A percentile compares a stretch with the other conserved stretches of the same genome.
These are phyloP conservation scores for Penicillium glabrum DNA, from an alignment of 2,329 filamentous ascomycete genomes.

Conservation along the genomic window DNA sequence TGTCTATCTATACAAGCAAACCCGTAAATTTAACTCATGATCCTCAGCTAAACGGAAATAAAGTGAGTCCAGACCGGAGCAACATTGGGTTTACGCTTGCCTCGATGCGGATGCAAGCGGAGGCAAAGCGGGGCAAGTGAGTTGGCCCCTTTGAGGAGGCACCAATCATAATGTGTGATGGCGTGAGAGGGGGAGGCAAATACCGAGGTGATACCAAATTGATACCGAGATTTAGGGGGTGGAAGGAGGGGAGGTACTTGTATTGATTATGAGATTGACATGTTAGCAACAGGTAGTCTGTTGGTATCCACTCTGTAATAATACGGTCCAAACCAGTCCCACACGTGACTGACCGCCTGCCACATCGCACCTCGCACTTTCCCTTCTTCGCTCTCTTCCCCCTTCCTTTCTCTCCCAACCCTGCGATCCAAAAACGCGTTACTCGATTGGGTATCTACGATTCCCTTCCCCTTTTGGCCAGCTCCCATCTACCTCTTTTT, in stretches of 20 bases:
- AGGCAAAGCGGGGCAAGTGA: constrained; percentile 8
- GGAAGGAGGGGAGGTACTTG: neutral
- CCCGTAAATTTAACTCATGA: neutral
- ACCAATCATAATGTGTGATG: neutral
- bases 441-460: constrained; percentile 48
- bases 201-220: neutral
- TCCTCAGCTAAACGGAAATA: neutral
- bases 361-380: constrained; percentile 31
- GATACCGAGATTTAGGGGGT: neutral
- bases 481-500: constrained; percentile 9
- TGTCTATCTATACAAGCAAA: neutral
- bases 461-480: constrained; percentile 46
- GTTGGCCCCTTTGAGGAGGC: constrained; percentile 3
- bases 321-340: neutral
- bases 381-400: constrained; percentile 36
- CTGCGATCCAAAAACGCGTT: constrained; percentile 46
- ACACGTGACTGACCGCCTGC: constrained; percentile 32
- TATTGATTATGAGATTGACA: accelerated
- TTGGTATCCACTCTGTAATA: neutral
- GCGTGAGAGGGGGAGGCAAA: constrained; percentile 1
- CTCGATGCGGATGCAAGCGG: constrained; percentile 17
- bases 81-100: constrained; percentile 9
- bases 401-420: constrained; percentile 39
- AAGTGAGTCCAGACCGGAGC: constrained; percentile 13
- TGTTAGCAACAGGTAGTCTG: too few species aligned